These are phyloP conservation scores for Lolium multiflorum DNA, from an alignment of 176 grass and related monocot genomes.

Conservation along the genomic window DNA sequence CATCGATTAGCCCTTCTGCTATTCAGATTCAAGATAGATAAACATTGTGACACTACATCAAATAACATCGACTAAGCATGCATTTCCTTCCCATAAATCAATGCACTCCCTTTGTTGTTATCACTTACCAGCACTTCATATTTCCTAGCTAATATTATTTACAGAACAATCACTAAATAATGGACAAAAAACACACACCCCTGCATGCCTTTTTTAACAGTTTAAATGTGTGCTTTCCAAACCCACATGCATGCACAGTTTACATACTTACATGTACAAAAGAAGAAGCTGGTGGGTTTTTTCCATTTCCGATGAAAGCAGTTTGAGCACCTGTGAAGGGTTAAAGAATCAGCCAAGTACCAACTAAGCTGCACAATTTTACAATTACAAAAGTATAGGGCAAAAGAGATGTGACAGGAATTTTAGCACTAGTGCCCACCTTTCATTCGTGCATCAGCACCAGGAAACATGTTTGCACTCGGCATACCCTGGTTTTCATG, in stretches of 20 bases:
- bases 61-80: constrained; percentile 12
- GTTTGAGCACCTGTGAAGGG: constrained; percentile 41
- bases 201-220: not conserved
- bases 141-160: not conserved
- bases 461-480: constrained; percentile 15
- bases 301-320: constrained; percentile 42
- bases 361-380: constrained; percentile 9
- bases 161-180: not conserved
- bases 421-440: constrained; percentile 26
- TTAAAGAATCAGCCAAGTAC: constrained; percentile 23
- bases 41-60: not conserved
- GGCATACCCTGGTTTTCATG: constrained; percentile 30
- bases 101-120: constrained; percentile 1
- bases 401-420: not conserved
- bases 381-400: not conserved
- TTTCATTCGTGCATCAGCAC: constrained; percentile 34
- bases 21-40: constrained; percentile 24
- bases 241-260: not conserved
- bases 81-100: not conserved
- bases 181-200: not conserved
- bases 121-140: not conserved
- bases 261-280: constrained; percentile 56
- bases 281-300: constrained; percentile 1
- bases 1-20: not conserved
- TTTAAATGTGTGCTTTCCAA: not conserved